Conservation (phyloP, 306 rosid species). For the Lablab purpureus region DNA sequence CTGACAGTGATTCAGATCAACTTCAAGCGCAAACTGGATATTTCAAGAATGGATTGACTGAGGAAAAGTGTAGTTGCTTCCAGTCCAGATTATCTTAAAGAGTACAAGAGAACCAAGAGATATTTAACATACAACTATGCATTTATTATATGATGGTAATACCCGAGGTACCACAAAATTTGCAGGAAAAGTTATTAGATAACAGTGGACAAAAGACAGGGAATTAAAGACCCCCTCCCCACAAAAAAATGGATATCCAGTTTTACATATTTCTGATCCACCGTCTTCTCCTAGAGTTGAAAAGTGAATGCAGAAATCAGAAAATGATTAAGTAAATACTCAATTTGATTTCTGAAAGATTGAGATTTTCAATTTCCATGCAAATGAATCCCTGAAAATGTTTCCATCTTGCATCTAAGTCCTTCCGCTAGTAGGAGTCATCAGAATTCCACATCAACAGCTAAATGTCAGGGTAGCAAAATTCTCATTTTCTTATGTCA, state of each 20-base stretch:
- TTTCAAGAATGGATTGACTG: neutral
- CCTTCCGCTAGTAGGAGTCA: too few relatives aligned
- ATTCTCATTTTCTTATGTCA: too few relatives aligned
- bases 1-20: neutral
- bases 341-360: too few relatives aligned
- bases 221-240: neutral
- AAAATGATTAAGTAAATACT: too few relatives aligned
- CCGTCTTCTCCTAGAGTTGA: too few relatives aligned
- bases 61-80: neutral
- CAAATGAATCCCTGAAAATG: too few relatives aligned
- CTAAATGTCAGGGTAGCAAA: too few relatives aligned
- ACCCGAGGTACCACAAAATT: neutral
- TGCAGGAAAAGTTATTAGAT: neutral
- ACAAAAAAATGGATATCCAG: neutral
- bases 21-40: neutral
- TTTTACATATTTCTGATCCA: neutral
- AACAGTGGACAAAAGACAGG: neutral
- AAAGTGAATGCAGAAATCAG: too few relatives aligned
- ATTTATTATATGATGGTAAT: neutral
- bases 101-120: constrained; percentile 5
- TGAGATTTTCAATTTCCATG: too few relatives aligned
- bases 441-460: too few relatives aligned
- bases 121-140: neutral
- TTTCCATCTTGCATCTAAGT: too few relatives aligned
- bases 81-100: neutral